Conservation (phyloP, 2,329 filamentous ascomycete genomes). For the Colletotrichum sp. region DNA sequence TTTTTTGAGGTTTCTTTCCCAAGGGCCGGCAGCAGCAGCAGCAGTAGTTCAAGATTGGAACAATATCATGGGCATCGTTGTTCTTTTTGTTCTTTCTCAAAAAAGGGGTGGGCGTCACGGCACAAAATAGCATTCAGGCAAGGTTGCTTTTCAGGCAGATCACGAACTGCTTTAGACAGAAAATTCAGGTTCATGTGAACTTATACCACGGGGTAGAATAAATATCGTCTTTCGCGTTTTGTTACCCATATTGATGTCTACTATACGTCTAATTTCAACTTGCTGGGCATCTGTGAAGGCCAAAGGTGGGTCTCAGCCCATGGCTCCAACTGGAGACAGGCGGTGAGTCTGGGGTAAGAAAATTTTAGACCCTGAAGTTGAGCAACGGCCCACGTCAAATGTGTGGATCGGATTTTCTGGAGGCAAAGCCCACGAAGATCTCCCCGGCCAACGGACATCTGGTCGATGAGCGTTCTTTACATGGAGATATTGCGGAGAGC, state of each 20-base stretch:
- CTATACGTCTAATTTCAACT: neutral
- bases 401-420: neutral
- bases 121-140: neutral
- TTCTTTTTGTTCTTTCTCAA: neutral
- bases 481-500: neutral
- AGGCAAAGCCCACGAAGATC: neutral
- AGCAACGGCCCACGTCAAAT: neutral
- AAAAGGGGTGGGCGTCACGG: neutral
- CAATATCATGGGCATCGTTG: neutral
- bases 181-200: neutral
- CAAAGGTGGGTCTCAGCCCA: neutral
- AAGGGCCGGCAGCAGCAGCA: neutral
- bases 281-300: neutral
- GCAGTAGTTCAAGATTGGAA: neutral
- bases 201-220: neutral
- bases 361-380: neutral
- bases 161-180: neutral
- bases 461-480: neutral
- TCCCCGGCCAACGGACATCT: neutral
- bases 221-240: neutral
- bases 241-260: neutral
- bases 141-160: neutral
- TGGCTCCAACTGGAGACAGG: neutral
- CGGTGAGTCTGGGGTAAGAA: neutral
- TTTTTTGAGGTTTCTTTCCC: neutral